Conservation (phyloP, 345 rosid species). For the Populus pruinosa region DNA sequence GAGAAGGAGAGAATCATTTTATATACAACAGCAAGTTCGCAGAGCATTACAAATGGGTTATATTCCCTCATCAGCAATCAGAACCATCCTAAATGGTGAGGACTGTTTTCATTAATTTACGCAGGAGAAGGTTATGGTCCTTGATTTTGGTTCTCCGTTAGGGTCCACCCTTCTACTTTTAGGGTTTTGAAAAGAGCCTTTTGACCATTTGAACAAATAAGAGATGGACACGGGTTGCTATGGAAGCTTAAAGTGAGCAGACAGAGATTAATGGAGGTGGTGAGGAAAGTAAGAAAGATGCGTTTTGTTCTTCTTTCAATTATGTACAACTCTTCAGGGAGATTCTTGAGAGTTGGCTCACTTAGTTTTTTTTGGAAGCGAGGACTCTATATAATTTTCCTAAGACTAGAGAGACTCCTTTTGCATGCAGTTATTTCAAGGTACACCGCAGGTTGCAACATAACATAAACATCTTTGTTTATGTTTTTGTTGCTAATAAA, state of each 20-base stretch:
- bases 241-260: neutral
- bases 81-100: neutral
- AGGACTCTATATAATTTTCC: neutral
- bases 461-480: too few species aligned
- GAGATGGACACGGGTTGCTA: neutral
- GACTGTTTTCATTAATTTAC: neutral
- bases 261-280: neutral
- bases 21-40: too few species aligned
- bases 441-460: too few species aligned
- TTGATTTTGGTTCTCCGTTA: neutral
- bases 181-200: neutral
- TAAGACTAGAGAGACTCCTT: neutral
- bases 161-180: neutral
- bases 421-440: neutral
- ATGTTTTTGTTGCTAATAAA: too few species aligned
- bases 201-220: slow-evolving; percentile 7
- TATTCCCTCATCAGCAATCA: slow-evolving; percentile 9
- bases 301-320: neutral
- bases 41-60: neutral
- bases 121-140: slow-evolving; percentile 4
- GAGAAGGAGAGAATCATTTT: too few species aligned
- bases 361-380: neutral
- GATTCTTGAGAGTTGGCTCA: slow-evolving; percentile 2
- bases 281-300: neutral
- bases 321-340: neutral